Conservation (phyloP, 169 alveolate species). For the Plasmodium inui region DNA sequence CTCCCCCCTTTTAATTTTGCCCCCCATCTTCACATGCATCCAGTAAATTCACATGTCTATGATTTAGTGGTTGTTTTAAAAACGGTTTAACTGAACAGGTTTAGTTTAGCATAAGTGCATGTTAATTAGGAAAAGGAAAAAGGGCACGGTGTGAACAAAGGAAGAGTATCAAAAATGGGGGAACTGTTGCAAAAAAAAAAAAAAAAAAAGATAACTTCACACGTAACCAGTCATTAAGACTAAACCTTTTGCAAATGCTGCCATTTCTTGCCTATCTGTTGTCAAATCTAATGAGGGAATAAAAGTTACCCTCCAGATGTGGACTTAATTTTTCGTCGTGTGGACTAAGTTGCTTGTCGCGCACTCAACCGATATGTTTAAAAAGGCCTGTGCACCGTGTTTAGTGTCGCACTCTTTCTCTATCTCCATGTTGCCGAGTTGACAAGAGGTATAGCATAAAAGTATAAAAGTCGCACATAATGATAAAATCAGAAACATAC, state of each 20-base stretch:
- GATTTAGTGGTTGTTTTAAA: slow-evolving; percentile 9
- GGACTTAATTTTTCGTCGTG: neutral
- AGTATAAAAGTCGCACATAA: neutral
- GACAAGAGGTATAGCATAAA: neutral
- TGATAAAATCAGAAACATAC: neutral
- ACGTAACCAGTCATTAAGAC: neutral
- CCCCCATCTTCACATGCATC: neutral
- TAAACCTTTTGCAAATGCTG: neutral
- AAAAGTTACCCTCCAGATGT: neutral
- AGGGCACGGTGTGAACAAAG: neutral
- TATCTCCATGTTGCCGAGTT: neutral
- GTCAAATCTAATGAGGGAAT: neutral
- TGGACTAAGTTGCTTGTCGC: neutral
- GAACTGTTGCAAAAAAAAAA: neutral
- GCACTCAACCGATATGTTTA: neutral
- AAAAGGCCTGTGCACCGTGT: neutral
- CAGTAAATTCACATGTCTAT: neutral
- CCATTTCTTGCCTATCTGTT: neutral
- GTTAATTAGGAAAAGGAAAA: slow-evolving; percentile 4
- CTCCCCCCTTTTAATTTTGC: neutral
- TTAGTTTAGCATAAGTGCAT: neutral
- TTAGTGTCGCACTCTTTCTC: neutral
- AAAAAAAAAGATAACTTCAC: neutral
- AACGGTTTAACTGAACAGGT: neutral
- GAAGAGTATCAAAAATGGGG: neutral